Base-by-base conservation (phyloP, 306 rosid species). In the Alnus rubra region DNA sequence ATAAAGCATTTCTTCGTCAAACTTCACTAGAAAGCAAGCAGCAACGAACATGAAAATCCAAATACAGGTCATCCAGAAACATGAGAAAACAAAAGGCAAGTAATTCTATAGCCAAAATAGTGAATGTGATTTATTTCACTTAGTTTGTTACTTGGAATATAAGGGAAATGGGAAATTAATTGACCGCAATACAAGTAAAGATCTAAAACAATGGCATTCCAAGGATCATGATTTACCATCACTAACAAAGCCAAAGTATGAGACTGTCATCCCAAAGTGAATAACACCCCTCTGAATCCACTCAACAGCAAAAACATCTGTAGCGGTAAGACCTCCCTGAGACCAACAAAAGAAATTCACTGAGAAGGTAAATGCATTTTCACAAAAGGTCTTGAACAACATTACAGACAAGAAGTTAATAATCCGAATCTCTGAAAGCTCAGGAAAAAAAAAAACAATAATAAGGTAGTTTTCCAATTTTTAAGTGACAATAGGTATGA, bases 261-360 rank as follows among this genome's bases (percentile, higher is more conserved):
- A 93, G 81, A 90, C 98, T 14, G 99, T 95, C 90, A 95, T 88
- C 79, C 99, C 99, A 84, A 81, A 95, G 85, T 95, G 99, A 82
- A 88, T 81, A 82, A 88, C 84, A 81, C 92, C 94, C 9, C 92
- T 87, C 85, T 90, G 93, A 82, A 91, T 89, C 99, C 99, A 95
- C 82, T 91, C 92, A 52, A 95, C 96, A 50, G 96, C 98, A 88
- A 95, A 95, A 87, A 95, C 99, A 83, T 95, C 99, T 23, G 99
- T 91, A 69, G 99, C 97, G 33, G 97, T 91, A 81, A 95, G 98
- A 54, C 99, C 99, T 67, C 99, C 99, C 99, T 95, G 97, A 79
- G 84, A 82, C 71, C 82, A 76, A 67, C 80, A 90, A 87, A 81
- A 53, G 37, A 74, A 76, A 75, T 55, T 63, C 71, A 76, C 55